Base-by-base conservation (phyloP, 2,329 filamentous ascomycete species). In the Monosporascus sp. region DNA sequence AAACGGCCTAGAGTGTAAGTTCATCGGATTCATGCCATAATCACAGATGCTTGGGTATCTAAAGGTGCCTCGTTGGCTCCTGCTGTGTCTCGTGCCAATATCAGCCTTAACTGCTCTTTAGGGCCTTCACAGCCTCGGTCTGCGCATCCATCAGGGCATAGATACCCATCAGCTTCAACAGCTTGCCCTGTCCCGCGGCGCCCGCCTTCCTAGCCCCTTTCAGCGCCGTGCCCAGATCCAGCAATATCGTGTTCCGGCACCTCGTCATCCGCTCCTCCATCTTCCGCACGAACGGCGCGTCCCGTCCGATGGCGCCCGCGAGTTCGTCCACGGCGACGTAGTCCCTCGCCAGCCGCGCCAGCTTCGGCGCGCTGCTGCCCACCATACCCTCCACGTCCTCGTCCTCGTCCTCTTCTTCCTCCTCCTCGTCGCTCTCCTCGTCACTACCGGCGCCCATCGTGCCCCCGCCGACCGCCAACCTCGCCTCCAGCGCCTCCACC, bases 401-500 rank as follows among this genome's bases (percentile, higher is more conserved):
- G 22, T 65, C 62, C 6, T 63, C 64, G 4, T 74, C 71, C 1
- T 73, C 76, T 1, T 76, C 73, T 2, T 74, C 73, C 11, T 73
- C 71, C 3, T 73, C 71, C 5, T 71, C 69, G 24, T 71, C 69
- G 26, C 51, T 43, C 62, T 65, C 8, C 65, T 70, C 52, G 9
- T 64, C 52, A 49, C 55, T 55, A 40, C 60, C 61, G 41, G 64
- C 3, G 7, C 61, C 55, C 66, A 66, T 36, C 43, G 20, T 24
- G 11, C 1, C 43, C 43, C 11, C 73, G 20, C 70, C 78, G 24
- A 90, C 73, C 46, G 83, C 79, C 26, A 92, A 69, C 36, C 76
- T 74, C 41, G 78, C 79, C 66, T 92, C 89, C 45, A 92, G 67
- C 51, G 81, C 79, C 6, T 75, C 73, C 38, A 91, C 64, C 52